Base-by-base conservation (phyloP, 1,284 basidiomycete genomes). In the Entoloma clypeatum region DNA sequence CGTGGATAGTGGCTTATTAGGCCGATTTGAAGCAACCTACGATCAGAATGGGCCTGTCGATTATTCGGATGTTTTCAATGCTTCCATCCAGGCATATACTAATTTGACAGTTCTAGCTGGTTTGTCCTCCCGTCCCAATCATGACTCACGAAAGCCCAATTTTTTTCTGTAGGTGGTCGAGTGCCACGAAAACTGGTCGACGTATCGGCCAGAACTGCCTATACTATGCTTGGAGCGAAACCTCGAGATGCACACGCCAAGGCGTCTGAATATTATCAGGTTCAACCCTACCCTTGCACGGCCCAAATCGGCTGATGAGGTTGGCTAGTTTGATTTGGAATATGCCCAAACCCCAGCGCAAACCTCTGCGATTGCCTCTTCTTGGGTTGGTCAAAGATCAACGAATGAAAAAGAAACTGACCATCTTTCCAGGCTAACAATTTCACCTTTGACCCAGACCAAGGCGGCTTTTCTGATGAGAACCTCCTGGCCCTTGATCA, bases 341-440 rank as follows among this genome's bases (percentile, higher is more conserved):
- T 75, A 72, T 49, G 69, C 70, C 21, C 69, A 81, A 52, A 71
- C 73, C 11, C 81, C 79, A 0, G 76, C 77, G 32, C 67, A 80
- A 55, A 77, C 74, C 0, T 82, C 80, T 0, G 75, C 73, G 67
- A 66, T 82, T 19, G 78, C 78, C 6, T 71, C 76, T 4, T 70
- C 77, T 10, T 77, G 75, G 78, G 79, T 79, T 53, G 49, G 64
- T 48, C 27, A 19, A 19, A 16, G 17, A 10, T 9, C n/a, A 1
- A 18, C 27, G 13, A 6, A 1, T 37, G 36, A 30, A 34, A 5
- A n/a, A n/a, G n/a, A n/a, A n/a, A n/a, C n/a, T n/a, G n/a, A n/a
- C n/a, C n/a, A n/a, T n/a, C n/a, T n/a, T 25, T 21, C 17, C 43
- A 79, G 76, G 76, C 71, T 21, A 78, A 79, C 54, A 84, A 84